A percentile compares a stretch with the other conserved stretches of the same genome.
These are phyloP conservation scores for Lathyrus sativus DNA, from an alignment of 306 rosid genomes.

Conservation along the genomic window DNA sequence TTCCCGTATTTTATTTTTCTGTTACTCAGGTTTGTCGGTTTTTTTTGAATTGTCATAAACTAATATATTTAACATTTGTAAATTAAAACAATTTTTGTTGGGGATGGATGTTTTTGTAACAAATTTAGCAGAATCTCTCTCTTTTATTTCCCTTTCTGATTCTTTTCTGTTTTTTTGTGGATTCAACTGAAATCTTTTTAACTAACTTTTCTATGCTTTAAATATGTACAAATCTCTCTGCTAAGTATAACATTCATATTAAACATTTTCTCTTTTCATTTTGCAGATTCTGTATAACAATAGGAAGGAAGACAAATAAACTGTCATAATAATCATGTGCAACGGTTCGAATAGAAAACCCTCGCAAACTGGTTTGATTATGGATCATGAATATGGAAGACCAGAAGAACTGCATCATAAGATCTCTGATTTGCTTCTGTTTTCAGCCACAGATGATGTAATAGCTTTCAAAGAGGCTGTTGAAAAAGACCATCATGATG, in stretches of 20 bases:
- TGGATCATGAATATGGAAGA: too few species aligned
- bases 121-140: constrained; percentile 29
- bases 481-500: too few species aligned
- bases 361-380: too few species aligned
- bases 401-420: constrained; percentile 40
- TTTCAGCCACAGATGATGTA: constrained; percentile 63
- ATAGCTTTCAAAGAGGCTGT: constrained; percentile 6
- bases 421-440: constrained; percentile 61
- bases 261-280: constrained; percentile 20
- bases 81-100: constrained; percentile 28
- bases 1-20: constrained; percentile 13
- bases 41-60: constrained; percentile 21
- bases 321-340: constrained; percentile 54
- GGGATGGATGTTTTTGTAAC: constrained; percentile 5
- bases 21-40: constrained; percentile 22
- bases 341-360: constrained; percentile 52
- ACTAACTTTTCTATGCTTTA: constrained; percentile 22
- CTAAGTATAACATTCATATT: constrained; percentile 28
- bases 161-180: constrained; percentile 16
- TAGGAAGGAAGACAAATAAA: constrained; percentile 12
- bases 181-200: constrained; percentile 24
- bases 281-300: constrained; percentile 35
- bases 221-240: not conserved
- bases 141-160: not conserved
- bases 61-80: constrained; percentile 12